Evolutionary conservation across 169 alveolate genomes (phyloP), one percentile per base, ranked within the genome.

Genomic region (Plasmodium adleri): DNA sequence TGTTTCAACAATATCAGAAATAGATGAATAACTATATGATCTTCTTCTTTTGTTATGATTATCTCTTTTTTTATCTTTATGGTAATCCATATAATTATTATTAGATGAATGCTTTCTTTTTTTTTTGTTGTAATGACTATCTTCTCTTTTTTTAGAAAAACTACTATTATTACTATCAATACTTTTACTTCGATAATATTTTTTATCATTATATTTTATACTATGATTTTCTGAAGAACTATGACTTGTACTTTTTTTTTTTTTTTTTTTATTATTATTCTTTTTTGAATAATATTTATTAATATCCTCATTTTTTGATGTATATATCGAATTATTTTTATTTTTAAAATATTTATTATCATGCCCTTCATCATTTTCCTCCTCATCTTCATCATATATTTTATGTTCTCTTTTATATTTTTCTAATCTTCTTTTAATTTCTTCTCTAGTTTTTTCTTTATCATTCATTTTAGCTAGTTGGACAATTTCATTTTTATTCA

Each of bases 361-460:
- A 12, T 39, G 50, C 28, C 12, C 24, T 22, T 45, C 72, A 12
- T 13, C 74, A 39, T 26, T 52, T 74, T 17, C 45, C 10, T 13
- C 13, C 15, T 74, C 15, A 22, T 62, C 64, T 3, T 45, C 12
- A 49, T 75, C 59, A 75, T 22, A 49, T n/a, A 78, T 50, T 32
- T 47, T 70, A 67, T 78, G 24, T 70, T 78, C 89, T 50, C 89
- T 64, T 45, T 78, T 78, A 64, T 49, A 59, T 59, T 78, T 78
- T 58, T 78, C 89, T 64, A 78, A 52, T 50, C 67, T 66, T 66
- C 39, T 66, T 58, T n/a, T 76, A 26, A 76, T 54, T 63, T 63
- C 59, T 13, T 68, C 76, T 76, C 89, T 26, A 8, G 66, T 64
- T 10, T 68, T 32, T 43, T 76, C 76, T 22, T 39, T 68, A 56